Percentiles rank a stretch among this genome's conserved stretches.
These are phyloP conservation scores for Coemansia biformis DNA, from an alignment of 192 early-diverging fungal genomes.

Conservation along the genomic window DNA sequence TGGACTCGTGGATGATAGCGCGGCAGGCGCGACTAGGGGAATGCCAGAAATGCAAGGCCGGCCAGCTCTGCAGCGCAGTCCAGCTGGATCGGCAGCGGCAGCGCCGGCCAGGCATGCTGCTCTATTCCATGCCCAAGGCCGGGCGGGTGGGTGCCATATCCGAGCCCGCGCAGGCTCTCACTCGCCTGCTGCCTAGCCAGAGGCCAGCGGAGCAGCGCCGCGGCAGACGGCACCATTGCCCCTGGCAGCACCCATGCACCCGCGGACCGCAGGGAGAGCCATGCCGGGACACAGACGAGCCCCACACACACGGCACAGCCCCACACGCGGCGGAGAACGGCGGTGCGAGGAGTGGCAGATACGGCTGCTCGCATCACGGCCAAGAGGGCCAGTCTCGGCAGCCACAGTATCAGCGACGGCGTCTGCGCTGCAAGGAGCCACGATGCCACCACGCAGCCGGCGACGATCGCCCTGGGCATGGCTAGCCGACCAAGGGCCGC, in stretches of 20 bases:
- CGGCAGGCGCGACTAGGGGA: no score
- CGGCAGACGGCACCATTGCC: neutral
- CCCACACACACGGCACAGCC: neutral
- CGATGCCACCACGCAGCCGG: neutral
- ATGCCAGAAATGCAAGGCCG: slow-evolving; percentile 7
- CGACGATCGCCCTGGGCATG: slow-evolving; percentile 1
- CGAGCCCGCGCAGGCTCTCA: no score
- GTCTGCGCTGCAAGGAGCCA: slow-evolving; percentile 3
- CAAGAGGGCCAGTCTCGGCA: slow-evolving; percentile 7
- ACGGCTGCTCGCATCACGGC: neutral
- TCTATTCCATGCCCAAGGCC: no score
- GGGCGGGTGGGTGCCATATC: neutral
- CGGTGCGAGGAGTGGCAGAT: no score
- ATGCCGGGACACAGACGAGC: neutral
- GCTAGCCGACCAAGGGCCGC: slow-evolving; percentile 4
- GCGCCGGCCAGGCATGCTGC: neutral
- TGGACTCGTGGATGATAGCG: no score
- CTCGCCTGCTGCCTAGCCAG: slow-evolving; percentile 9
- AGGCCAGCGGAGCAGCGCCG: slow-evolving; percentile 16
- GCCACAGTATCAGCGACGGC: slow-evolving; percentile 5
- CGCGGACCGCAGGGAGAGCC: neutral
- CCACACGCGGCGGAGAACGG: no score
- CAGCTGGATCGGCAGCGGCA: slow-evolving; percentile 2
- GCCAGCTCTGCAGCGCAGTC: slow-evolving; percentile 15
- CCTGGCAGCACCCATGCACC: no score